Conservation (phyloP, 2,329 filamentous ascomycete genomes). For the Xylaria multiplex region DNA sequence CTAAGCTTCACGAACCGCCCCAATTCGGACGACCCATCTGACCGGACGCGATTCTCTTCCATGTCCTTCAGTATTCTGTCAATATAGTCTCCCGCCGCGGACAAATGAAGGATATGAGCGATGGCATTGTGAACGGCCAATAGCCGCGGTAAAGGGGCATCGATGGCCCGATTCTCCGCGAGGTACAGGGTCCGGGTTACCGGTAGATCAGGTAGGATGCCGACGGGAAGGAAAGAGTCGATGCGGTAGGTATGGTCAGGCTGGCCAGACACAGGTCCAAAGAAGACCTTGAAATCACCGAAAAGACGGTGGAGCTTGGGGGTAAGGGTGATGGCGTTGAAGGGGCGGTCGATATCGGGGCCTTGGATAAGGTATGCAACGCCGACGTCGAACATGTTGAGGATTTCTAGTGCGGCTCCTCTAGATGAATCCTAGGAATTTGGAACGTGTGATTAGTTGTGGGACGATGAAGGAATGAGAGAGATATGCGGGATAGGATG, state of each 20-base stretch:
- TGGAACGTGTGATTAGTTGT: too few species aligned
- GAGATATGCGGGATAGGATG: too few species aligned
- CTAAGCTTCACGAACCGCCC: not conserved
- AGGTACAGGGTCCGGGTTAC: constrained; percentile 46
- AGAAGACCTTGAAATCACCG: not conserved
- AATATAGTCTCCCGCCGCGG: constrained; percentile 48
- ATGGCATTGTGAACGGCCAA: constrained; percentile 50
- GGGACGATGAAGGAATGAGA: too few species aligned
- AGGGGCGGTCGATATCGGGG: constrained; percentile 52
- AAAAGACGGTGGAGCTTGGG: not conserved
- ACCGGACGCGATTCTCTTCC: constrained; percentile 31
- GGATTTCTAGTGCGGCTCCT: constrained; percentile 50
- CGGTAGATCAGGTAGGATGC: constrained; percentile 37
- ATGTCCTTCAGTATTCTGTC: constrained; percentile 44
- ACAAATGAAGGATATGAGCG: constrained; percentile 49
- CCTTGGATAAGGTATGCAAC: constrained; percentile 52
- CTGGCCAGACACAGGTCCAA: not conserved
- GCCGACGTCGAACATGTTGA: constrained; percentile 55
- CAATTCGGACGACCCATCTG: constrained; percentile 34
- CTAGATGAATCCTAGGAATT: constrained; percentile 36
- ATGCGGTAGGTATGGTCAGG: constrained; percentile 46
- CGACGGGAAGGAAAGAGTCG: constrained; percentile 29
- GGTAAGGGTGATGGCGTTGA: constrained; percentile 47
- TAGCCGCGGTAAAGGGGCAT: constrained; percentile 49
- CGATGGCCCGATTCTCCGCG: constrained; percentile 40